A percentile compares a stretch with the other conserved stretches of the same genome.
phyloP scores from a whole-genome alignment of 139 green algal species.

The Ettlia oleoabundans region DNA sequence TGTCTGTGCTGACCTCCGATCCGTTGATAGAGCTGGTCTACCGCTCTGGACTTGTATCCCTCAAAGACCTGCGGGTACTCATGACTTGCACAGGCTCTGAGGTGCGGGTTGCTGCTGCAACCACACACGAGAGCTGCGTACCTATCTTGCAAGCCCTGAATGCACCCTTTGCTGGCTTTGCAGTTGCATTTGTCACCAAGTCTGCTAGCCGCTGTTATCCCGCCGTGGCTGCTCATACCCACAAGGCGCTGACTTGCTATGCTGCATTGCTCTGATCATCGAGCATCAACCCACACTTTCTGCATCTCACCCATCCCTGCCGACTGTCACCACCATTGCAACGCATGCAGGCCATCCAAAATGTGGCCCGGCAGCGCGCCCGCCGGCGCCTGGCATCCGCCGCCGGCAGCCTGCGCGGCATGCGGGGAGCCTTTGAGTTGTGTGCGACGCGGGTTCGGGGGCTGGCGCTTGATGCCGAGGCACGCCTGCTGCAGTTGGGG shows the following conservation, averaged over 20 bases:
- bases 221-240: too few species aligned
- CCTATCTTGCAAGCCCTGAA: too few species aligned
- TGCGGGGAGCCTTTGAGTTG: constrained; percentile 6
- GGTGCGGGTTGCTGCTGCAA: too few species aligned
- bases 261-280: too few species aligned
- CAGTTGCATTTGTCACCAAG: too few species aligned
- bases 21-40: constrained; percentile 17
- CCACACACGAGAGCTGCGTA: too few species aligned
- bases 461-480: constrained; percentile 23
- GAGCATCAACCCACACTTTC: too few species aligned
- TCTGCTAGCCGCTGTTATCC: too few species aligned
- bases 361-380: background rate
- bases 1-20: constrained; percentile 9
- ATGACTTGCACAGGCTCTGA: background rate
- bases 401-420: background rate
- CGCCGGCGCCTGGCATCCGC: background rate
- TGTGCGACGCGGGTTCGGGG: constrained; percentile 14
- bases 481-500: constrained; percentile 27
- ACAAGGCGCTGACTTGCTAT: too few species aligned
- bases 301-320: too few species aligned
- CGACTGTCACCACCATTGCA: too few species aligned
- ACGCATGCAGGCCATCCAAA: background rate
- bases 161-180: too few species aligned
- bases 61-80: constrained; percentile 22
- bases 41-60: background rate